Evolutionary conservation across 768 basidiomycete genomes (phyloP).

Genomic region (Lactarius pseudohatsudake): DNA sequence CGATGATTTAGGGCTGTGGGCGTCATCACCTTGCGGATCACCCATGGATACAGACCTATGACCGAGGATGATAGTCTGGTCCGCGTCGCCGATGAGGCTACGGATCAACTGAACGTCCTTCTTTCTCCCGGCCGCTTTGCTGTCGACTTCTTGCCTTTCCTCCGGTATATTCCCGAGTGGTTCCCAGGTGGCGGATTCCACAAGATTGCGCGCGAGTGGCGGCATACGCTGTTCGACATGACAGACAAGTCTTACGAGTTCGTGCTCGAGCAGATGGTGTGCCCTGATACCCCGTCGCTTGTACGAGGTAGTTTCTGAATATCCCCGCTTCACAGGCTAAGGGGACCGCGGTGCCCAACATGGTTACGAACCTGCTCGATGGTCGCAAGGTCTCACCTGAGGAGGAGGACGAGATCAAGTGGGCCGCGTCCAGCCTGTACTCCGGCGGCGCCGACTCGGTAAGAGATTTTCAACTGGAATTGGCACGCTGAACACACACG

Average conservation of each 20-base stretch:
- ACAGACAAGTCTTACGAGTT: constrained; percentile 27
- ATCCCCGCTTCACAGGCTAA: constrained; percentile 13
- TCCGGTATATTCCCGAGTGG: constrained; percentile 31
- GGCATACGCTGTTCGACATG: constrained; percentile 25
- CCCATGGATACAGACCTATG: constrained; percentile 28
- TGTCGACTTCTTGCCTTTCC: constrained; percentile 31
- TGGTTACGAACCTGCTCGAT: constrained; percentile 26
- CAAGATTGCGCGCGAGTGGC: constrained; percentile 27
- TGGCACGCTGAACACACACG: no score
- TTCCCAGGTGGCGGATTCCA: constrained; percentile 32
- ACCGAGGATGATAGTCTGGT: constrained; percentile 15
- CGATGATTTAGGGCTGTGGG: constrained; percentile 23
- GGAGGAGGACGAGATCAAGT: constrained; percentile 27
- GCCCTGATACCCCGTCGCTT: background rate
- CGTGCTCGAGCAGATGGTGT: constrained; percentile 27
- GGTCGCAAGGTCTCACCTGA: constrained; percentile 13
- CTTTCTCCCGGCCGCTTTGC: background rate
- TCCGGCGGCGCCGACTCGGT: constrained; percentile 32
- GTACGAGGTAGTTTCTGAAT: background rate
- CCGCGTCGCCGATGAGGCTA: no score
- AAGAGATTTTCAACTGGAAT: background rate
- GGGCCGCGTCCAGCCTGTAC: constrained; percentile 32
- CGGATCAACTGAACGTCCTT: no score
- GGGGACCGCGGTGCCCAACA: constrained; percentile 27
- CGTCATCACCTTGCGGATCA: constrained; percentile 28